Percentiles rank a stretch among this genome's conserved stretches.
These are phyloP conservation scores for Colletotrichum chlorophyti DNA, from an alignment of 2,329 filamentous ascomycete genomes.

Conservation along the genomic window DNA sequence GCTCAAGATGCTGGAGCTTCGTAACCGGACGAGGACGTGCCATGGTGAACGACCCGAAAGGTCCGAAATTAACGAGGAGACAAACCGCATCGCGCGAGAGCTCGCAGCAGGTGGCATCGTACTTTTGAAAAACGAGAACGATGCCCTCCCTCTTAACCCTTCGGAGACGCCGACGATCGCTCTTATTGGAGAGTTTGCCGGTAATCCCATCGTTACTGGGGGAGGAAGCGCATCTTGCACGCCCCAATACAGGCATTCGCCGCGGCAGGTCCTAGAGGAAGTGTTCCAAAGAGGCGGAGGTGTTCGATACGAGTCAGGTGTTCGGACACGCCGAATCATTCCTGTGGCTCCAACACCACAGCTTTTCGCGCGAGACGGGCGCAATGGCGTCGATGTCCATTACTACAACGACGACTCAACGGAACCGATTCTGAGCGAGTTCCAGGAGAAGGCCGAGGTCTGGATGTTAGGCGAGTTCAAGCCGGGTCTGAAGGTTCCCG, in stretches of 20 bases:
- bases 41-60: conserved; percentile 16
- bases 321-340: conserved; percentile 24
- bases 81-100: conserved; percentile 25
- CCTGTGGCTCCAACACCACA: conserved; percentile 13
- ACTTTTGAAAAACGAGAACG: conserved; percentile 29
- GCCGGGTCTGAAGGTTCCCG: conserved; percentile 21
- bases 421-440: conserved; percentile 20
- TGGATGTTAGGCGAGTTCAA: conserved; percentile 33
- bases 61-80: conserved; percentile 25
- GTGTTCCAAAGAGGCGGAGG: neutral
- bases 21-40: conserved; percentile 14
- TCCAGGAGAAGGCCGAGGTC: conserved; percentile 27
- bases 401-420: conserved; percentile 28
- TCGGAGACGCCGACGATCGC: neutral
- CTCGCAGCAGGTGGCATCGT: conserved; percentile 30
- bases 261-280: conserved; percentile 16
- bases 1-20: conserved; percentile 26
- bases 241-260: conserved; percentile 25
- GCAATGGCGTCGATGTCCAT: conserved; percentile 22
- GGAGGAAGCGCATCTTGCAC: conserved; percentile 24
- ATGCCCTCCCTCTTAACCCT: neutral
- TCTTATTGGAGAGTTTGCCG: conserved; percentile 19
- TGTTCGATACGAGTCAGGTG: conserved; percentile 9
- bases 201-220: conserved; percentile 8
- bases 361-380: conserved; percentile 19